Evolutionary conservation across 768 basidiomycete species (phyloP).

Genomic region (Rhizopogon vulgaris): DNA sequence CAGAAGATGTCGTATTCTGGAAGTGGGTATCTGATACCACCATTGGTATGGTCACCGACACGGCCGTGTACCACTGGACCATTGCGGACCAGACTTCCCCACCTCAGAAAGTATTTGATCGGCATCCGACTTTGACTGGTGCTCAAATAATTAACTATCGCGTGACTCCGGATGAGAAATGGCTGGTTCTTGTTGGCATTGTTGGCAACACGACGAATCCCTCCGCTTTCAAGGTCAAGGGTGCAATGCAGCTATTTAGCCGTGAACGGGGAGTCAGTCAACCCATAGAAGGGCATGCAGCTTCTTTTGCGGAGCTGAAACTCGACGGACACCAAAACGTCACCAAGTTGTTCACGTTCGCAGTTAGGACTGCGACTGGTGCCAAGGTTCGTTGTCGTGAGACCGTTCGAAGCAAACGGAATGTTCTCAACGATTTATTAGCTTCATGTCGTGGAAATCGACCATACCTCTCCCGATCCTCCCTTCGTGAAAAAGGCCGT

Average conservation of each 20-base stretch:
- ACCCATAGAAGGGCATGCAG: constrained; percentile 98
- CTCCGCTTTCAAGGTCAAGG: constrained; percentile 97
- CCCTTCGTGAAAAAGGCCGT: constrained; percentile 96
- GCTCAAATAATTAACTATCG: constrained; percentile 99
- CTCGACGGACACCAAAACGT: constrained; percentile 79
- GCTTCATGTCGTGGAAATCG: constrained; percentile 98
- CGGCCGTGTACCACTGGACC: constrained; percentile 90
- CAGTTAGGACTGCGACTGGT: constrained; percentile 93
- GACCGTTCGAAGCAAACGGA: not conserved
- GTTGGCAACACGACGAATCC: constrained; percentile 89
- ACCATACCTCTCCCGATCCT: constrained; percentile 88
- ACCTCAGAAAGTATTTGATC: constrained; percentile 92
- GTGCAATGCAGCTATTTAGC: constrained; percentile 96
- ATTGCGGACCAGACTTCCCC: constrained; percentile 67
- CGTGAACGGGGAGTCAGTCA: constrained; percentile 90
- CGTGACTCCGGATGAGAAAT: constrained; percentile 87
- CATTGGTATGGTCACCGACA: constrained; percentile 93
- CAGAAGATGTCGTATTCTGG: constrained; percentile 96
- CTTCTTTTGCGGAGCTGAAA: constrained; percentile 90
- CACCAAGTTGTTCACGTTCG: constrained; percentile 92
- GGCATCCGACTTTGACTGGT: constrained; percentile 89
- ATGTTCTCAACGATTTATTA: constrained; percentile 26
- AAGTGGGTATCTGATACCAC: constrained; percentile 93
- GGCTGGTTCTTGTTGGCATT: constrained; percentile 96
- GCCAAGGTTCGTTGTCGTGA: constrained; percentile 68